phyloP scores from a whole-genome alignment of 768 basidiomycete species.

The Rhodotorula babjevae region DNA sequence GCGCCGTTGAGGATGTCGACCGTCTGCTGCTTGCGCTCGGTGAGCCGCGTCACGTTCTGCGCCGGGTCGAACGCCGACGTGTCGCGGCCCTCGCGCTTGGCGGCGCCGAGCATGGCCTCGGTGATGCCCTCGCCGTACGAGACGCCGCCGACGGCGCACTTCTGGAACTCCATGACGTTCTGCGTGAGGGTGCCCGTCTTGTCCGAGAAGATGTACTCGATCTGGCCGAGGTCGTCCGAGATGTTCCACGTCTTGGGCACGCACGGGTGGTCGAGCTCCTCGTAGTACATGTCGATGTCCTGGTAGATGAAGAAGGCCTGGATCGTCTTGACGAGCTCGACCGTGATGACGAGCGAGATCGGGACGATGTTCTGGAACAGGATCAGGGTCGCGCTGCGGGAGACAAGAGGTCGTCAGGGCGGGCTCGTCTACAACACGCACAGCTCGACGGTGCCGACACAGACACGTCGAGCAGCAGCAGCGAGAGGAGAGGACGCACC shows the following conservation, averaged over 20 bases:
- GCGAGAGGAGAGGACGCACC: slow-evolving; percentile 54
- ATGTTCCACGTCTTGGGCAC: slow-evolving; percentile 93
- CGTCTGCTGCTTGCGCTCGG: slow-evolving; percentile 69
- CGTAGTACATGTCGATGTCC: slow-evolving; percentile 94
- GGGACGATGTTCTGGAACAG: slow-evolving; percentile 97
- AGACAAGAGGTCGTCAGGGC: neutral
- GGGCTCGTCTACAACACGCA: too few species aligned
- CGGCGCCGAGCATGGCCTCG: slow-evolving; percentile 89
- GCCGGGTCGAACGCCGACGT: slow-evolving; percentile 61
- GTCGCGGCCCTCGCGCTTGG: slow-evolving; percentile 69
- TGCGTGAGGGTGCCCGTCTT: slow-evolving; percentile 97
- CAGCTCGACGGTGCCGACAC: too few species aligned
- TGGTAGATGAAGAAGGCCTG: slow-evolving; percentile 97
- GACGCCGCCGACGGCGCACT: slow-evolving; percentile 78
- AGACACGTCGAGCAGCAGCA: too few species aligned
- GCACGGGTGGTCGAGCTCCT: slow-evolving; percentile 71
- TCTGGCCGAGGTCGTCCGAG: slow-evolving; percentile 96
- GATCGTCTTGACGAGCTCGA: slow-evolving; percentile 82
- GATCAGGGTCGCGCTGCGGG: slow-evolving; percentile 74
- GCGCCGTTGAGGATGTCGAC: slow-evolving; percentile 63
- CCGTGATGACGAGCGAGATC: slow-evolving; percentile 95
- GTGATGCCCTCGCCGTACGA: slow-evolving; percentile 90
- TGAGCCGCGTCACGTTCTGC: slow-evolving; percentile 66
- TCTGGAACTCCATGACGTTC: slow-evolving; percentile 98
- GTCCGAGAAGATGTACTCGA: slow-evolving; percentile 90